phyloP scores from a whole-genome alignment of 2,329 filamentous ascomycete species.

The Grosmannia clavigera region DNA sequence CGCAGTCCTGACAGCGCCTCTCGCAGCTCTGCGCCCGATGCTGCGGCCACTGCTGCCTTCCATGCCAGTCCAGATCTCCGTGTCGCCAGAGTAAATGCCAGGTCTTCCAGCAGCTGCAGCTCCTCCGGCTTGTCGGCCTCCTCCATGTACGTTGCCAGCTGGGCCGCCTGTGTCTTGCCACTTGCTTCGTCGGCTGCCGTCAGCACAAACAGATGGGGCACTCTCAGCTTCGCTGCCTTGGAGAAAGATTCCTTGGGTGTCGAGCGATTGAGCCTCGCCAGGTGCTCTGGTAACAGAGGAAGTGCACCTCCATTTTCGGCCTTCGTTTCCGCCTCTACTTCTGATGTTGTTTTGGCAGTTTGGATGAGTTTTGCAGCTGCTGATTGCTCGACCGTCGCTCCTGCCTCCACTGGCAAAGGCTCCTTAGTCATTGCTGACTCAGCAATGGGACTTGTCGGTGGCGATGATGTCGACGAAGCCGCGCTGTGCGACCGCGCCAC shows the following conservation, averaged over 20 bases:
- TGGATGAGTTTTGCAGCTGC: background rate
- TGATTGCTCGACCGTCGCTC: background rate
- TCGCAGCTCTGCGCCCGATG: background rate
- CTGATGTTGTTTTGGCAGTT: background rate
- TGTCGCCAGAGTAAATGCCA: constrained; percentile 20
- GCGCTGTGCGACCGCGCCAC: background rate
- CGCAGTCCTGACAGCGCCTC: constrained; percentile 1
- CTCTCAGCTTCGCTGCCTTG: background rate
- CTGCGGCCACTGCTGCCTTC: constrained; percentile 7
- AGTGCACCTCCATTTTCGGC: background rate
- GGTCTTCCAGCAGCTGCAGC: constrained; percentile 1
- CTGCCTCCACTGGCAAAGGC: background rate
- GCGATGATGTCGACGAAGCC: background rate
- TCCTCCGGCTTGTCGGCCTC: background rate
- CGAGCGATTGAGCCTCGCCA: background rate
- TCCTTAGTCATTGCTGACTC: background rate
- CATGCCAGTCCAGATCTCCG: constrained; percentile 9
- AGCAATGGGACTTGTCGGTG: background rate
- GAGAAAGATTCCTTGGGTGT: background rate
- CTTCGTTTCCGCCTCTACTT: background rate
- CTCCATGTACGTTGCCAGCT: constrained; percentile 4
- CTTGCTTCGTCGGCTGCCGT: constrained; percentile 9
- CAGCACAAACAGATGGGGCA: constrained; percentile 24
- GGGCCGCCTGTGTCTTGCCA: constrained; percentile 3
- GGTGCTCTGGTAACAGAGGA: background rate